phyloP scores from a whole-genome alignment of 2,329 filamentous ascomycete genomes.

The Amphichorda felina region DNA sequence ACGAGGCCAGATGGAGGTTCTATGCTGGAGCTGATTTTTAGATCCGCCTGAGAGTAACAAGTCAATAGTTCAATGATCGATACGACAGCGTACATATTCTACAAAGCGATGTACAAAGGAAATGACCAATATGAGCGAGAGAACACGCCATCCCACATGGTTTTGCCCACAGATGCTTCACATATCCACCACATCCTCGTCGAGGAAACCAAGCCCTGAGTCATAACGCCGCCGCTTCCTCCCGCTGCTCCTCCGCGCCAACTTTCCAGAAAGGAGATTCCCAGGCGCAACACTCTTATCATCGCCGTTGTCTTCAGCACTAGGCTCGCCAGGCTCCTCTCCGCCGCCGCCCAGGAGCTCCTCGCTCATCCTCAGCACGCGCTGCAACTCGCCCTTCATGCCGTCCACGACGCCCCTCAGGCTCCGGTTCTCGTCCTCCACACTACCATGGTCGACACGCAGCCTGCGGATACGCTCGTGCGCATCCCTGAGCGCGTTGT shows the following conservation, averaged over 20 bases:
- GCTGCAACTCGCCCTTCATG: constrained; percentile 39
- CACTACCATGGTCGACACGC: constrained; percentile 30
- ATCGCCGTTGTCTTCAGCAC: background rate
- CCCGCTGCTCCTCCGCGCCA: constrained; percentile 16
- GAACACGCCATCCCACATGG: constrained; percentile 1
- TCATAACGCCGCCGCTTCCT: constrained; percentile 36
- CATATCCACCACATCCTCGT: constrained; percentile 35
- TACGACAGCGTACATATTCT: no score
- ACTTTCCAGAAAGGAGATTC: background rate
- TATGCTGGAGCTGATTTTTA: no score
- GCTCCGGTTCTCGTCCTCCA: constrained; percentile 24
- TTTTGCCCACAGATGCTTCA: no score
- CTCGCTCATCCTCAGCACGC: constrained; percentile 32
- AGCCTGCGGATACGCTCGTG: constrained; percentile 32
- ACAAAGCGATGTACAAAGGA: no score
- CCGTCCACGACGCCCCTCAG: constrained; percentile 32
- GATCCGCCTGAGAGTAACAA: no score
- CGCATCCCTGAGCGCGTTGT: constrained; percentile 30
- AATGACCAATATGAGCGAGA: background rate
- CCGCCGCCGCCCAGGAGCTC: constrained; percentile 25
- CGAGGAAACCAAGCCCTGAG: constrained; percentile 42
- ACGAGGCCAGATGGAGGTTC: no score
- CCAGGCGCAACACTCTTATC: background rate
- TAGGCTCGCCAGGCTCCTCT: constrained; percentile 1
- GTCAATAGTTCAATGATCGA: no score